Conservation (phyloP, 306 rosid species). For the Erythrophleum fordii region DNA sequence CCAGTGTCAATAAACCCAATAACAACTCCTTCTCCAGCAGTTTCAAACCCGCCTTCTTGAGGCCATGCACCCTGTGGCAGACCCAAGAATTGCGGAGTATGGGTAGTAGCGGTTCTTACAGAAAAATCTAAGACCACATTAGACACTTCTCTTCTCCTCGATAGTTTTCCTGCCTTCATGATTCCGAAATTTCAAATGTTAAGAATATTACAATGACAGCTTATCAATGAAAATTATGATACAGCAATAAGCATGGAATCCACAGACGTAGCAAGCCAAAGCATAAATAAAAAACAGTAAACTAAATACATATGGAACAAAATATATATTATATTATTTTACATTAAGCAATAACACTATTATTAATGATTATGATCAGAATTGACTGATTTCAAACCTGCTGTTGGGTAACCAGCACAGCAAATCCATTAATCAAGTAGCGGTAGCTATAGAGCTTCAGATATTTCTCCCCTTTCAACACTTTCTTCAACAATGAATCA, state of each 20-base stretch:
- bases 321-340: not conserved
- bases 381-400: constrained; percentile 63
- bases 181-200: constrained; percentile 37
- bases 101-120: constrained; percentile 93
- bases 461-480: constrained; percentile 86
- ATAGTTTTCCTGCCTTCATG: constrained; percentile 78
- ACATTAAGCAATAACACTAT: constrained; percentile 14
- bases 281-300: constrained; percentile 8
- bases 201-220: constrained; percentile 4
- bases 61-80: constrained; percentile 92
- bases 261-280: constrained; percentile 1
- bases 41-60: constrained; percentile 81
- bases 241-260: constrained; percentile 6
- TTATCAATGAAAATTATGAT: not conserved
- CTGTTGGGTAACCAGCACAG: constrained; percentile 78
- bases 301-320: not conserved
- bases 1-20: constrained; percentile 95
- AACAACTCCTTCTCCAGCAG: constrained; percentile 91
- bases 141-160: constrained; percentile 81
- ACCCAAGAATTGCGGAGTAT: constrained; percentile 96
- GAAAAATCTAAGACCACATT: constrained; percentile 88
- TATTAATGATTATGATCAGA: constrained; percentile 30
- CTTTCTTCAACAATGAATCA: constrained; percentile 86
- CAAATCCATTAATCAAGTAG: constrained; percentile 89
- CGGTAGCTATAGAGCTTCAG: constrained; percentile 96